Percentiles rank a stretch among this genome's conserved stretches.
phyloP scores from a whole-genome alignment of 352 stramenopile species.

The Globisporangium megalacanthum region DNA sequence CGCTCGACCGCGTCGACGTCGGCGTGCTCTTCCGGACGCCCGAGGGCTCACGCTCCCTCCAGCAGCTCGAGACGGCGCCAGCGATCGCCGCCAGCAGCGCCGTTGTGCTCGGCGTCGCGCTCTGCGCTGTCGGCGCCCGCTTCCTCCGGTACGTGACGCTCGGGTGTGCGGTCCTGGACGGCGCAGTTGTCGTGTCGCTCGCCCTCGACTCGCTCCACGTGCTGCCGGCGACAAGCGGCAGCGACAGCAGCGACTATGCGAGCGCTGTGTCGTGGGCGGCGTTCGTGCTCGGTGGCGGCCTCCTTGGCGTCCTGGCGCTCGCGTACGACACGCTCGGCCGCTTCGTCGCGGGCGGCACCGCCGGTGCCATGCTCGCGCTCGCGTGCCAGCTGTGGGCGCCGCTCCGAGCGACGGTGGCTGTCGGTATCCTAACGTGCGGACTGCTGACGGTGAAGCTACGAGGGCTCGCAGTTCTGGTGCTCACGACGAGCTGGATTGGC shows the following conservation, averaged over 20 bases:
- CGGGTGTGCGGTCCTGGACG: conserved; percentile 20
- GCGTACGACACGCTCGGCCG: conserved; percentile 12
- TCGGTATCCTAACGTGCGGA: neutral
- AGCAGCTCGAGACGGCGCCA: conserved; percentile 18
- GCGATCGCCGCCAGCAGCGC: conserved; percentile 10
- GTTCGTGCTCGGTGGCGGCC: conserved; percentile 31
- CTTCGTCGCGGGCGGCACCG: conserved; percentile 27
- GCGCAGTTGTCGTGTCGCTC: conserved; percentile 14
- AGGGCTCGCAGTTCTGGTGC: conserved; percentile 11
- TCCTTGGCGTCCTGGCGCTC: conserved; percentile 23
- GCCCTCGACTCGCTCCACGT: conserved; percentile 11
- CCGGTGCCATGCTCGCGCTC: conserved; percentile 27
- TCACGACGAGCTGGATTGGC: conserved; percentile 26
- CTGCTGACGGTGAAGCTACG: conserved; percentile 3
- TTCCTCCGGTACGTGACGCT: conserved; percentile 13
- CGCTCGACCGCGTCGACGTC: conserved; percentile 13
- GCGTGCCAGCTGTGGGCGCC: conserved; percentile 11
- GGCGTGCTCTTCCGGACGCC: conserved; percentile 13
- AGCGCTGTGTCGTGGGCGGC: conserved; percentile 27
- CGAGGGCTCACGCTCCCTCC: conserved; percentile 8
- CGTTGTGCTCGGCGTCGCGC: conserved; percentile 12
- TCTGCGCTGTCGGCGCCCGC: conserved; percentile 15
- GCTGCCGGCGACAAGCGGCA: conserved; percentile 4
- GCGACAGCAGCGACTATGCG: conserved; percentile 17
- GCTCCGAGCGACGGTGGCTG: neutral